A percentile compares a stretch with the other conserved stretches of the same genome.
Conservation (phyloP, 2,329 filamentous ascomycete species). For the Zarea fungicola region DNA sequence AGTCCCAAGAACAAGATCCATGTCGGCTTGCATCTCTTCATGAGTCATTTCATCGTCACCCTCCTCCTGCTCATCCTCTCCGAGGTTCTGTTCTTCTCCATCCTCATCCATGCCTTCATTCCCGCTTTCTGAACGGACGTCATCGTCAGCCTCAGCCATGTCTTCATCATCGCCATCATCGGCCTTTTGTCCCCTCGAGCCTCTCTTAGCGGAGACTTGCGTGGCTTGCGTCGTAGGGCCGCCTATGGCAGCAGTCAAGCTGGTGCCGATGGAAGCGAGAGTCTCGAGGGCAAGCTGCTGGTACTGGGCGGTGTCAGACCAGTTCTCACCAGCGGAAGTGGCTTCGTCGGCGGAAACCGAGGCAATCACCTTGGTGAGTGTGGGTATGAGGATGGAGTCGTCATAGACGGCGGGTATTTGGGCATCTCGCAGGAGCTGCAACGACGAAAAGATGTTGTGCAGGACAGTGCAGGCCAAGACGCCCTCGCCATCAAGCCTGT, state of each 20-base stretch:
- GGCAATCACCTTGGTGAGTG: constrained; percentile 29
- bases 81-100: no score
- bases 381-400: constrained; percentile 31
- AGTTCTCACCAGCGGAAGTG: constrained; percentile 28
- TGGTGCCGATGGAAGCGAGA: constrained; percentile 59
- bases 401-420: constrained; percentile 24
- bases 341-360: constrained; percentile 22
- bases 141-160: constrained; percentile 32
- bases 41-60: constrained; percentile 51
- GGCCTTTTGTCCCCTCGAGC: constrained; percentile 27
- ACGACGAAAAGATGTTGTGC: constrained; percentile 55
- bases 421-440: constrained; percentile 21
- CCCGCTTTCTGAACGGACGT: constrained; percentile 30
- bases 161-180: constrained; percentile 31
- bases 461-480: constrained; percentile 56
- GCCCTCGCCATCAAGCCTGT: constrained; percentile 41
- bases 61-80: constrained; percentile 33
- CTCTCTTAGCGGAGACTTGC: no score
- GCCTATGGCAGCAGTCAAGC: constrained; percentile 45
- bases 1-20: constrained; percentile 57
- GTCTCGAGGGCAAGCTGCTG: constrained; percentile 55
- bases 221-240: no score
- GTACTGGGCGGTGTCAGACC: constrained; percentile 39
- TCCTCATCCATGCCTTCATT: constrained; percentile 32
- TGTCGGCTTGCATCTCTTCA: constrained; percentile 56